These are phyloP conservation scores for Pythium myriotylum DNA, from an alignment of 352 stramenopile species.

Conservation along the genomic window DNA sequence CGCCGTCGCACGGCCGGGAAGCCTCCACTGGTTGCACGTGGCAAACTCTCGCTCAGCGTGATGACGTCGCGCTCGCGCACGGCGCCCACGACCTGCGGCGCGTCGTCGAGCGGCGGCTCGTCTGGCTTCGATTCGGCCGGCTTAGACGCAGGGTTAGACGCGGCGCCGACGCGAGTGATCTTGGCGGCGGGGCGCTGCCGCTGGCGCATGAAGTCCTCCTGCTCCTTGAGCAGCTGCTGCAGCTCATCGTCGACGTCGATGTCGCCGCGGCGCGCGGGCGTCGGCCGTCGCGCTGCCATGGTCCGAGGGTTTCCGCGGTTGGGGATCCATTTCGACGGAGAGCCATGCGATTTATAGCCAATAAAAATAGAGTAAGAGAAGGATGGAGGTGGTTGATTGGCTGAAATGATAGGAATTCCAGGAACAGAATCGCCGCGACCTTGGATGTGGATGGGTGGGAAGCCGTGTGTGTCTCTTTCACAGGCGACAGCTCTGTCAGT, in stretches of 20 bases:
- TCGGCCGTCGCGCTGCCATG: constrained; percentile 14
- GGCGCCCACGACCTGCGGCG: constrained; percentile 47
- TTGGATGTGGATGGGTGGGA: too few relatives aligned
- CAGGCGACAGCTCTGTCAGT: too few relatives aligned
- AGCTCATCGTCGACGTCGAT: constrained; percentile 82
- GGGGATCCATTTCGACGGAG: neutral
- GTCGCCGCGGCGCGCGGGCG: constrained; percentile 8
- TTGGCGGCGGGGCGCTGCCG: constrained; percentile 62
- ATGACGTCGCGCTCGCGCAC: constrained; percentile 72
- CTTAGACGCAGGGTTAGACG: neutral
- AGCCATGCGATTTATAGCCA: constrained; percentile 2
- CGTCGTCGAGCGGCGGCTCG: constrained; percentile 15
- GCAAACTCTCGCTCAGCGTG: constrained; percentile 37
- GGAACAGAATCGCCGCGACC: too few relatives aligned
- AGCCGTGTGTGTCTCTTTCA: too few relatives aligned
- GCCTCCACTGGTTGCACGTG: constrained; percentile 41
- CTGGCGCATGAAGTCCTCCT: constrained; percentile 75
- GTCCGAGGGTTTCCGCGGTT: neutral
- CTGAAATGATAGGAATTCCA: too few relatives aligned
- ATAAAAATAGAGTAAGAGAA: neutral
- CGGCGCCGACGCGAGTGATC: constrained; percentile 39
- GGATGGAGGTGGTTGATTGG: too few relatives aligned
- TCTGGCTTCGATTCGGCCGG: neutral
- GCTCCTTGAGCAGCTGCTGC: constrained; percentile 76
- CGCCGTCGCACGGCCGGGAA: constrained; percentile 64